Evolutionary conservation across 176 grass and related monocot species (phyloP), one percentile per base, ranked within the genome.

Genomic region (Poa annua): DNA sequence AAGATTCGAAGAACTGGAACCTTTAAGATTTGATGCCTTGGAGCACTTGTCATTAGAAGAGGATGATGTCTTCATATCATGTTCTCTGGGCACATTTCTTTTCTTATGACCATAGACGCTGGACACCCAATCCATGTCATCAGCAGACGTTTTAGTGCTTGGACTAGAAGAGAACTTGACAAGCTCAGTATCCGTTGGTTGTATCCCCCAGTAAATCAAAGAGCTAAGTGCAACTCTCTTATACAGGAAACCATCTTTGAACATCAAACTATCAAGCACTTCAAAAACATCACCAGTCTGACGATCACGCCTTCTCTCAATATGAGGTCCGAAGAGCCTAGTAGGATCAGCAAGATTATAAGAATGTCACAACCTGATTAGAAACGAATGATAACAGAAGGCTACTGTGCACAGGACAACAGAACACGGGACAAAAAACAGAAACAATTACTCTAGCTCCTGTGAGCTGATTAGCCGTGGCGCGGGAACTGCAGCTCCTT

Each of bases 191-290:
- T 93, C 91, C 26, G 92, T 91, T 10, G 96, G 96, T 67, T 94
- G 85, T 78, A 99, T 94, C 15, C 93, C 89, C 85, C 87, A 92
- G 59, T 90, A 99, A 74, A 96, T 94, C 80, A 99, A 83, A 87
- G 96, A 99, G 86, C 84, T 94, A 80, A 92, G 80, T 20, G 96
- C 87, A 56, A 96, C 89, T 73, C 81, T 86, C 84, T 99, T 96
- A 77, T 88, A 99, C 56, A 99, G 66, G 76, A 93, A 99, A 71
- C 96, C 96, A 73, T 99, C 91, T 87, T 96, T 99, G 41, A 99
- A 87, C 96, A 96, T 99, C 85, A 93, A 80, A 60, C 93, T 88
- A 63, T 96, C 93, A 56, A 99, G 93, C 49, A 94, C 80, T 88
- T 99, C 93, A 90, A 92, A 99, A 78, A 91, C 49, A 76, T 96